Evolutionary conservation across 805 yeast genomes (phyloP).

Genomic region (Yarrowia sp.): DNA sequence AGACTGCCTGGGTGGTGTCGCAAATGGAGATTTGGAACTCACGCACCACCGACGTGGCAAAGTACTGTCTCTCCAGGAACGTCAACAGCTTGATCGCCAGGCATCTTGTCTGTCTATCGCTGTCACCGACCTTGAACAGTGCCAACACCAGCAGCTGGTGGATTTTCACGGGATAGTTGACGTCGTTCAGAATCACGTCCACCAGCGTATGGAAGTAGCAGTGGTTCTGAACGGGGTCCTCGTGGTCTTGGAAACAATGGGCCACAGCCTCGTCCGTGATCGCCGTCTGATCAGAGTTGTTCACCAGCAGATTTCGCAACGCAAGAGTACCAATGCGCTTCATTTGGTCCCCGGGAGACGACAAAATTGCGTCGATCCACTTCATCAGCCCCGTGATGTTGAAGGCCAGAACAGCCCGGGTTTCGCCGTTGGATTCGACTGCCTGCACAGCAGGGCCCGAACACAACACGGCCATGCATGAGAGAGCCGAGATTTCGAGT

Average conservation of each 20-base stretch:
- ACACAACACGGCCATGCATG: constrained; percentile 84
- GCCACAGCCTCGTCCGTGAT: constrained; percentile 64
- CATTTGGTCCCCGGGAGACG: constrained; percentile 62
- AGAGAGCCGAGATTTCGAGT: constrained; percentile 72
- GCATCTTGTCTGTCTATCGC: constrained; percentile 67
- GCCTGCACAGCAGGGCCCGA: constrained; percentile 68
- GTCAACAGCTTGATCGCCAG: constrained; percentile 76
- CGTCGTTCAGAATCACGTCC: constrained; percentile 63
- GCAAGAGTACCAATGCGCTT: constrained; percentile 74
- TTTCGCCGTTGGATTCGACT: constrained; percentile 46
- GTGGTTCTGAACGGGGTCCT: constrained; percentile 59
- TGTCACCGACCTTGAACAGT: constrained; percentile 79
- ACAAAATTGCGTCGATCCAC: constrained; percentile 82
- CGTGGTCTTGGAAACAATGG: constrained; percentile 68
- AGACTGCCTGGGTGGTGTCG: constrained; percentile 80
- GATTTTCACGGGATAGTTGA: constrained; percentile 59
- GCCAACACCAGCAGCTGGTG: constrained; percentile 78
- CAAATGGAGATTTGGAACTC: constrained; percentile 73
- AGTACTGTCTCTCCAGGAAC: constrained; percentile 66
- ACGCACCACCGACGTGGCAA: constrained; percentile 60
- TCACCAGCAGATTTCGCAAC: constrained; percentile 65
- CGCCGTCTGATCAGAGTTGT: constrained; percentile 63
- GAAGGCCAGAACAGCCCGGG: constrained; percentile 66
- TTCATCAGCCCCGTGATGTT: constrained; percentile 70
- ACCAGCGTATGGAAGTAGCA: constrained; percentile 76